These are phyloP conservation scores for Petunia axillaris DNA, from an alignment of 257 asterid species.

Conservation along the genomic window DNA sequence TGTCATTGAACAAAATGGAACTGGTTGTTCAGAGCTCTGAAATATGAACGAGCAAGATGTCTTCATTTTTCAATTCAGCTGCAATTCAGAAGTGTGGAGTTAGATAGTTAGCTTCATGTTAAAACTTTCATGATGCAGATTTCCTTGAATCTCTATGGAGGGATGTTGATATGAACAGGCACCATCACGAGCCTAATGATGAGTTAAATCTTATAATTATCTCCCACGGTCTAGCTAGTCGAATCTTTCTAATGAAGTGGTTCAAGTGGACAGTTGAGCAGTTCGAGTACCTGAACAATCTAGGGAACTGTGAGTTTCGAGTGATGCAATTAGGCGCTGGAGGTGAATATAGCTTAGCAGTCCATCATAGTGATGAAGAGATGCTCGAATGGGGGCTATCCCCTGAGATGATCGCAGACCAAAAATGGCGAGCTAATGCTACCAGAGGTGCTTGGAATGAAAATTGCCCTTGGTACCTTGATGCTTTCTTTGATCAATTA, in stretches of 20 bases:
- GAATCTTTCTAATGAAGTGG: constrained; percentile 53
- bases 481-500: constrained; percentile 41
- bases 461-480: constrained; percentile 42
- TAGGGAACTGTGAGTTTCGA: constrained; percentile 45
- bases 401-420: constrained; percentile 48
- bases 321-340: constrained; percentile 50
- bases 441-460: constrained; percentile 42
- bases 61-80: not conserved
- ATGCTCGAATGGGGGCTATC: constrained; percentile 50
- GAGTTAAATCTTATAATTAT: constrained; percentile 45
- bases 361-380: constrained; percentile 48
- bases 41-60: not conserved
- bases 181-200: constrained; percentile 29
- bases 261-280: constrained; percentile 57
- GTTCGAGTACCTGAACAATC: constrained; percentile 42
- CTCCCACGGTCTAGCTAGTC: constrained; percentile 50
- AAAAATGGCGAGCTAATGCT: constrained; percentile 46
- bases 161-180: constrained; percentile 54
- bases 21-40: not conserved
- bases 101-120: not conserved
- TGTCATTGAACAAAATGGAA: not conserved
- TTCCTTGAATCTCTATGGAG: constrained; percentile 55
- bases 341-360: constrained; percentile 51
- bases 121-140: constrained; percentile 31
- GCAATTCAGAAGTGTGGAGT: not conserved